A percentile compares a stretch with the other conserved stretches of the same genome.
Evolutionary conservation across 2,329 filamentous ascomycete genomes (phyloP).

Genomic region (Penicillium sp.): DNA sequence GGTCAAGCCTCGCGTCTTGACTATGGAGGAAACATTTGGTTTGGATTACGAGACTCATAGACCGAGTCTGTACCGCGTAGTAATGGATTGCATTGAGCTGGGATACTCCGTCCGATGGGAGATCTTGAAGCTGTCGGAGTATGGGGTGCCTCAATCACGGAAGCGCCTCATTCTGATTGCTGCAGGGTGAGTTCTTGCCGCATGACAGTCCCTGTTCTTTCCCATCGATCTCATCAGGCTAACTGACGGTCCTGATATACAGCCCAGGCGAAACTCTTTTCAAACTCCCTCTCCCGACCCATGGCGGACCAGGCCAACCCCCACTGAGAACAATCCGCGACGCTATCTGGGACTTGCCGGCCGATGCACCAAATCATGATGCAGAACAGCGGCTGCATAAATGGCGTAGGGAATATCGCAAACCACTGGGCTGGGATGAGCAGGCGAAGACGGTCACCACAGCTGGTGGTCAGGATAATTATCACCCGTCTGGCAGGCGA

Average conservation of each 20-base stretch:
- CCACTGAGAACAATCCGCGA: slow-evolving; percentile 48
- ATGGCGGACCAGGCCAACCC: slow-evolving; percentile 45
- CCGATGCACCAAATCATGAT: slow-evolving; percentile 49
- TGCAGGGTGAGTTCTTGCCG: slow-evolving; percentile 54
- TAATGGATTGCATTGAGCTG: slow-evolving; percentile 66
- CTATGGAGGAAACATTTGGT: slow-evolving; percentile 78
- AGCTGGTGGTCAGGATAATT: slow-evolving; percentile 61
- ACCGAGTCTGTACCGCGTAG: slow-evolving; percentile 62
- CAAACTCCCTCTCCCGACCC: slow-evolving; percentile 65
- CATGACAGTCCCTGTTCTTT: no score
- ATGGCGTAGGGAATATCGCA: slow-evolving; percentile 32
- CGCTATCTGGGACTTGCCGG: slow-evolving; percentile 47
- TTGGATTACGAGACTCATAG: slow-evolving; percentile 58
- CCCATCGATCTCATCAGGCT: no score
- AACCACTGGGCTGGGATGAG: slow-evolving; percentile 53
- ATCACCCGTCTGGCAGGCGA: slow-evolving; percentile 67
- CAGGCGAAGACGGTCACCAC: slow-evolving; percentile 68
- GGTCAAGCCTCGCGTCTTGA: slow-evolving; percentile 69
- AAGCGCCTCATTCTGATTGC: slow-evolving; percentile 58
- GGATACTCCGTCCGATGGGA: slow-evolving; percentile 75
- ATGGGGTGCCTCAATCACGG: slow-evolving; percentile 55
- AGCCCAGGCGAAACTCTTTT: slow-evolving; percentile 74
- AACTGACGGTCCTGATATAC: slow-evolving; percentile 25
- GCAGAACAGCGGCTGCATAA: slow-evolving; percentile 28
- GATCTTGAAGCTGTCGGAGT: slow-evolving; percentile 56